Conservation (phyloP, 495 filamentous ascomycete genomes). For the Penicillium tannophilum region DNA sequence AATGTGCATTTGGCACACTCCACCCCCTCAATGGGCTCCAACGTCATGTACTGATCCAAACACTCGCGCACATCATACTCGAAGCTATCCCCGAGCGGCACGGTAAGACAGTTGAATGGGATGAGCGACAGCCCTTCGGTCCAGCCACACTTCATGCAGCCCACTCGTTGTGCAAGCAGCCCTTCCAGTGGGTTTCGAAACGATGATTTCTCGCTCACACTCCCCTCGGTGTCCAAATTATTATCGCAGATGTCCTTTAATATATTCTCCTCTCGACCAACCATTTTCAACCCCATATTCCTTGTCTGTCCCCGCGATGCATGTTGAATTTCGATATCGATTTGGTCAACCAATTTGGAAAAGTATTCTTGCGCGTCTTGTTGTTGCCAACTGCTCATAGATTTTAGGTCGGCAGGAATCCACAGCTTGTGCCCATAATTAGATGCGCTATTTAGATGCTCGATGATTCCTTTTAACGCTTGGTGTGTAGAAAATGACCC, state of each 20-base stretch:
- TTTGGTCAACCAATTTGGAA: constrained; percentile 81
- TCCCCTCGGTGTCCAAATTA: constrained; percentile 8
- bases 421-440: constrained; percentile 74
- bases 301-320: constrained; percentile 45
- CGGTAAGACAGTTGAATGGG: constrained; percentile 91
- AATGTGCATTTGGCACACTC: constrained; percentile 93
- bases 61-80: constrained; percentile 72
- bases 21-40: constrained; percentile 84
- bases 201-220: constrained; percentile 16
- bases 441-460: constrained; percentile 62
- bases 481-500: constrained; percentile 47
- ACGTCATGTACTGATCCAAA: constrained; percentile 78
- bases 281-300: constrained; percentile 47
- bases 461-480: constrained; percentile 65
- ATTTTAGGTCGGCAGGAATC: constrained; percentile 76
- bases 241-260: constrained; percentile 23
- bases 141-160: constrained; percentile 82
- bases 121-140: constrained; percentile 85
- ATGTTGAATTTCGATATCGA: constrained; percentile 74
- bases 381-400: constrained; percentile 91
- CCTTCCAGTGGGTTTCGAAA: constrained; percentile 79
- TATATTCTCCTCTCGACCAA: constrained; percentile 43
- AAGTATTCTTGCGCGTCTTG: constrained; percentile 99
- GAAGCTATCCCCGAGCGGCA: constrained; percentile 63
- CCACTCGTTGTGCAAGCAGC: constrained; percentile 83